These are phyloP conservation scores for Dictyostelium intermedium DNA, from an alignment of 78 protist genomes.

Conservation along the genomic window DNA sequence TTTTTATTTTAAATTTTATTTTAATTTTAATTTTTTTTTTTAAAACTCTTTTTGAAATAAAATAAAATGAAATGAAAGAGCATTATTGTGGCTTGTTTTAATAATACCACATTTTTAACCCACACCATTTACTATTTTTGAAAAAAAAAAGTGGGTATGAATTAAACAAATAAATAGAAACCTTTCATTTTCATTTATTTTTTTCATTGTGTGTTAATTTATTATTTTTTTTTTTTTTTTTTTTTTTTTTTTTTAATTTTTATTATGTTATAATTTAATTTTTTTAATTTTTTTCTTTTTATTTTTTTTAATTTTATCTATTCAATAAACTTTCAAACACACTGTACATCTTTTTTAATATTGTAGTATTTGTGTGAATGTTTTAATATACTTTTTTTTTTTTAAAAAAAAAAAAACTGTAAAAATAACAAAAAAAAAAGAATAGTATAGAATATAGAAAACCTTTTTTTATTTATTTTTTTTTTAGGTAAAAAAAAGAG, in stretches of 20 bases:
- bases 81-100: neutral
- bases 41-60: neutral
- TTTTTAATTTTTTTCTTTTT: neutral
- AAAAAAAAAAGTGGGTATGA: neutral
- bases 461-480: neutral
- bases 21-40: neutral
- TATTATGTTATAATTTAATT: no score
- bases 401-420: neutral
- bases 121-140: neutral
- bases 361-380: neutral
- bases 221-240: neutral
- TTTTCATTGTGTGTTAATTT: neutral
- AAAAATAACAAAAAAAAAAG: neutral
- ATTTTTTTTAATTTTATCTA: neutral
- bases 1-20: neutral
- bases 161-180: neutral
- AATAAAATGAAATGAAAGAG: neutral
- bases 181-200: neutral
- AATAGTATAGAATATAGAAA: neutral
- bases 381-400: neutral
- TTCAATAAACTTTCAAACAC: neutral
- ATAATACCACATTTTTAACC: neutral
- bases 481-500: neutral
- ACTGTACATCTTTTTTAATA: neutral
- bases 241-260: neutral